Evolutionary conservation across 2,329 filamentous ascomycete species (phyloP).

Genomic region (Nothopassalora personata): DNA sequence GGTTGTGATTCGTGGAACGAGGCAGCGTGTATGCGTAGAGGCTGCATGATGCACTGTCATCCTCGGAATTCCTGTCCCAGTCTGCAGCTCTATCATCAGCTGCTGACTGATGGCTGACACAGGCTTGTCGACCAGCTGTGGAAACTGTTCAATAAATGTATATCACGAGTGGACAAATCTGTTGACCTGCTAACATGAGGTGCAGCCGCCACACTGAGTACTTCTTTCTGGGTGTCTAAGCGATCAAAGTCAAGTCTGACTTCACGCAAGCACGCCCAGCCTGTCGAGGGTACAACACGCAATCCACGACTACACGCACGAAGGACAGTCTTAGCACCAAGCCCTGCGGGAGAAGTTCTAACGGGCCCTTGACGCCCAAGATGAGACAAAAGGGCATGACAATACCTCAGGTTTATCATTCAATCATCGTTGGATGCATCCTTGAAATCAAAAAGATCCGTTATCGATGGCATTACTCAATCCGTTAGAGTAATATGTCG

Average conservation of each 20-base stretch:
- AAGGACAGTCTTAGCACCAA: too few species aligned
- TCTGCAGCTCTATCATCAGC: background rate
- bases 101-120: slow-evolving; percentile 4
- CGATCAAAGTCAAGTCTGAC: background rate
- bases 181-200: background rate
- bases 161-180: background rate
- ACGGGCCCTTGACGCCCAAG: too few species aligned
- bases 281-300: background rate
- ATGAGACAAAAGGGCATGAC: too few species aligned
- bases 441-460: too few species aligned
- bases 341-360: too few species aligned
- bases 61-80: background rate
- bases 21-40: background rate
- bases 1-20: background rate
- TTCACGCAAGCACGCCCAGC: background rate
- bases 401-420: too few species aligned
- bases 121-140: background rate
- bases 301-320: too few species aligned
- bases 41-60: background rate
- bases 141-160: background rate
- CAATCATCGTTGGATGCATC: too few species aligned
- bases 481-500: too few species aligned
- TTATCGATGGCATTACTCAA: too few species aligned
- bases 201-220: background rate
- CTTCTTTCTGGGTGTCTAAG: background rate